A percentile compares a stretch with the other conserved stretches of the same genome.
phyloP scores from a whole-genome alignment of 176 grass and related monocot genomes.

The Eleusine indica region DNA sequence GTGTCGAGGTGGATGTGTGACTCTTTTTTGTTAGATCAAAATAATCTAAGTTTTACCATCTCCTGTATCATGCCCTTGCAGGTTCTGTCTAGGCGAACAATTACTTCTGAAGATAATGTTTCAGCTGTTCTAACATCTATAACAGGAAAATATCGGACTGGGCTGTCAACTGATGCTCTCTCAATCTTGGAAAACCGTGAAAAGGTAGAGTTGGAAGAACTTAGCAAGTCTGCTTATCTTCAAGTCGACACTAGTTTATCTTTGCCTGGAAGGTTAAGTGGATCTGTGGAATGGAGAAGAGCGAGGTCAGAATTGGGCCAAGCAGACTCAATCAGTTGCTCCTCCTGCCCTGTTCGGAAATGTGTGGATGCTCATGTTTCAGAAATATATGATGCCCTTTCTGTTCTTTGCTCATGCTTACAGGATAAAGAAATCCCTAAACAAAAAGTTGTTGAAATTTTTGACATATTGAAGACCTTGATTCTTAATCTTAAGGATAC shows the following conservation, averaged over 20 bases:
- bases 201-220: conserved; percentile 80
- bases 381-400: conserved; percentile 72
- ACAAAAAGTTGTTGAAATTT: conserved; percentile 52
- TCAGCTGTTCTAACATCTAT: conserved; percentile 67
- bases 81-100: conserved; percentile 77
- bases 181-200: conserved; percentile 57
- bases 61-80: conserved; percentile 41
- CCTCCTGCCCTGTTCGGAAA: conserved; percentile 71
- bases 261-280: conserved; percentile 97
- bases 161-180: conserved; percentile 58
- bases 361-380: conserved; percentile 95
- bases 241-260: conserved; percentile 54
- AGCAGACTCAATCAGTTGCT: conserved; percentile 58
- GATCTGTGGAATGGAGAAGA: conserved; percentile 87
- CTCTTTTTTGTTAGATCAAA: not conserved
- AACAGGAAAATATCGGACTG: conserved; percentile 64
- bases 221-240: conserved; percentile 67
- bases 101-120: conserved; percentile 70
- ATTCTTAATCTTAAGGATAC: conserved; percentile 57
- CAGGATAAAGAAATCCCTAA: conserved; percentile 48
- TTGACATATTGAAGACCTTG: conserved; percentile 53
- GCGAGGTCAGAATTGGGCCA: conserved; percentile 78
- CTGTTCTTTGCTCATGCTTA: conserved; percentile 56
- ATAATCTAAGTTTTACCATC: conserved; percentile 3
- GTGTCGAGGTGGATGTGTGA: not conserved